A percentile compares a stretch with the other conserved stretches of the same genome.
These are phyloP conservation scores for Hyaloscypha hepaticicola DNA, from an alignment of 495 filamentous ascomycete genomes.

Conservation along the genomic window DNA sequence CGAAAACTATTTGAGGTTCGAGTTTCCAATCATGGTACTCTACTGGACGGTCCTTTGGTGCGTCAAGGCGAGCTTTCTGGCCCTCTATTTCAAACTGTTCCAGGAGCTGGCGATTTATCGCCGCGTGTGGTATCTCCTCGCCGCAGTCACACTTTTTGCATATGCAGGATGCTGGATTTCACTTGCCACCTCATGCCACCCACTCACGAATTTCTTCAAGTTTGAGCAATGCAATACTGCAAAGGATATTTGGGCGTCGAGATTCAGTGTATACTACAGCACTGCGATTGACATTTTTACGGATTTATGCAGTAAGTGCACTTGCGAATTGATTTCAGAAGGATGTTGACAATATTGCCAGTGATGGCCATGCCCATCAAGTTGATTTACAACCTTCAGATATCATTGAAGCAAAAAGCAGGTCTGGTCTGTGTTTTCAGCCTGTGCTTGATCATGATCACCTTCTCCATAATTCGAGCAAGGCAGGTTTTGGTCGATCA, in stretches of 20 bases:
- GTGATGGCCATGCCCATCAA: conserved; percentile 52
- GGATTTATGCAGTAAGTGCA: conserved; percentile 37
- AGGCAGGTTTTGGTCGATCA: conserved; percentile 36
- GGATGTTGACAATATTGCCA: conserved; percentile 17
- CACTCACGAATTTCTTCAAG: conserved; percentile 41
- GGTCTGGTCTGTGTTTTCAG: conserved; percentile 49
- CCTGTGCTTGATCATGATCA: conserved; percentile 50
- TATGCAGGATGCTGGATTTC: conserved; percentile 44
- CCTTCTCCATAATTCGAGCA: conserved; percentile 49
- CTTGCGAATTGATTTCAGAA: background rate
- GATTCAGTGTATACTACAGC: conserved; percentile 44
- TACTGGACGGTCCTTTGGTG: conserved; percentile 50
- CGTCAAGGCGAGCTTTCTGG: conserved; percentile 49
- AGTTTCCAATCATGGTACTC: conserved; percentile 46
- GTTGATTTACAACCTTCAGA: conserved; percentile 49
- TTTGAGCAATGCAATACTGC: conserved; percentile 34
- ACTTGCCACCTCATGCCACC: conserved; percentile 40
- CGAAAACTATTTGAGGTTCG: conserved; percentile 37
- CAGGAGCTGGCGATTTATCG: conserved; percentile 39
- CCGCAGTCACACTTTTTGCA: conserved; percentile 36
- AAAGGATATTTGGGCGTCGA: conserved; percentile 36
- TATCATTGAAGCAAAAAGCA: conserved; percentile 45
- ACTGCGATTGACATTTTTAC: conserved; percentile 46
- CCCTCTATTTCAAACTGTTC: conserved; percentile 46
- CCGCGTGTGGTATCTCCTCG: conserved; percentile 39